Evolutionary conservation across 176 grass and related monocot genomes (phyloP).

Genomic region (Eleusine indica): DNA sequence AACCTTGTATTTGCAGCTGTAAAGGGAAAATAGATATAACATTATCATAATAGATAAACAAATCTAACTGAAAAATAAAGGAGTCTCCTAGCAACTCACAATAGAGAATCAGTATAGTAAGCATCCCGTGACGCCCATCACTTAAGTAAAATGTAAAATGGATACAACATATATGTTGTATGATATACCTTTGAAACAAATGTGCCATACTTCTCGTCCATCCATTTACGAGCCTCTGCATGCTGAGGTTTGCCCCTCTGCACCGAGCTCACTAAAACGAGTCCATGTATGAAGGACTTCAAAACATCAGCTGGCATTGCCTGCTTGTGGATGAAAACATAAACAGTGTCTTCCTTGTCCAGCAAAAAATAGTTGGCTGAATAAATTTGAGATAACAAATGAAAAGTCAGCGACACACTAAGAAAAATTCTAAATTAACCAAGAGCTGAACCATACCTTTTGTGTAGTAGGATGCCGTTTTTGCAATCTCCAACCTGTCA

Average conservation of each 20-base stretch:
- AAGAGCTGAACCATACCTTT: conserved; percentile 43
- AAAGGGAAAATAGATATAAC: not conserved
- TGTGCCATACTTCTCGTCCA: conserved; percentile 65
- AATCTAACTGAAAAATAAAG: not conserved
- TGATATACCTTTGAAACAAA: conserved; percentile 76
- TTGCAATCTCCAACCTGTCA: conserved; percentile 74
- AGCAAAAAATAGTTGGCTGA: conserved; percentile 84
- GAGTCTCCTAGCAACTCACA: not conserved
- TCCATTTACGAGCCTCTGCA: conserved; percentile 61
- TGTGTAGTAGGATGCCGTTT: conserved; percentile 57
- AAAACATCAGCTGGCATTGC: conserved; percentile 74
- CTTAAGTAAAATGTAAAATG: not conserved
- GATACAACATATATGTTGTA: not conserved
- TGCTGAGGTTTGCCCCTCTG: conserved; percentile 52
- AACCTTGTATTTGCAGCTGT: conserved; percentile 67
- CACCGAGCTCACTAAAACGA: conserved; percentile 44
- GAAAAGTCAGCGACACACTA: conserved; percentile 12
- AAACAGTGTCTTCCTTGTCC: conserved; percentile 56
- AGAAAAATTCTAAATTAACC: not conserved
- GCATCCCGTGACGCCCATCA: not conserved
- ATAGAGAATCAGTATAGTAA: no score
- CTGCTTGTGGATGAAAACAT: conserved; percentile 79
- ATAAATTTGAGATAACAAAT: conserved; percentile 26
- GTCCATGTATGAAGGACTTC: conserved; percentile 77
- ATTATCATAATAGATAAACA: not conserved